phyloP scores from a whole-genome alignment of 108 stramenopile genomes.

The Nannochloropsis oceanica region DNA sequence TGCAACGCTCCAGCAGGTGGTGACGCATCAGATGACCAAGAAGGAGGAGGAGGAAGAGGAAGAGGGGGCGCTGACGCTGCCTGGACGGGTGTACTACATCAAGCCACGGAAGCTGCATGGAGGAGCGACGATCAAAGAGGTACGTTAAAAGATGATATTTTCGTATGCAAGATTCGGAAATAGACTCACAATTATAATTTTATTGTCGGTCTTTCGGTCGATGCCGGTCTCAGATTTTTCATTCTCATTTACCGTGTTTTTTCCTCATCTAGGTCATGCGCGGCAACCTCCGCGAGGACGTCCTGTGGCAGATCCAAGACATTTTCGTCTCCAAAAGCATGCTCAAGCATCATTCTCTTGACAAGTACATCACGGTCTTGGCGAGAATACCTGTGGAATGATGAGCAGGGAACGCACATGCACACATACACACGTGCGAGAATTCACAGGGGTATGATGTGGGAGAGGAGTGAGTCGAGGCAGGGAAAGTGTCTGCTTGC shows the following conservation, averaged over 20 bases:
- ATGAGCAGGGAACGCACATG: neutral
- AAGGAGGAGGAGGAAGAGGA: conserved; percentile 8
- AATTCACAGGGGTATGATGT: too few species aligned
- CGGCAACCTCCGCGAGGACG: conserved; percentile 35
- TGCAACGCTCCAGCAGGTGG: neutral
- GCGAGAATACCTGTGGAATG: conserved; percentile 4
- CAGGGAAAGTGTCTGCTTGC: too few species aligned
- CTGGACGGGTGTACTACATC: conserved; percentile 32
- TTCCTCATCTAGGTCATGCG: conserved; percentile 1
- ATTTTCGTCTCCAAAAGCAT: conserved; percentile 35
- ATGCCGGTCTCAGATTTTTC: too few species aligned
- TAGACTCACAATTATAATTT: too few species aligned
- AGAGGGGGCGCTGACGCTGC: conserved; percentile 12
- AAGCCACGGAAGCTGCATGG: conserved; percentile 31
- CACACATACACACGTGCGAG: too few species aligned
- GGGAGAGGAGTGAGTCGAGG: too few species aligned
- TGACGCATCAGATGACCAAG: neutral
- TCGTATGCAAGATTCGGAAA: neutral
- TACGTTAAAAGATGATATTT: neutral
- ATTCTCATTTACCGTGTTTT: neutral
- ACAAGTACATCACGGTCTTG: conserved; percentile 28
- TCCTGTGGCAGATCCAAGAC: conserved; percentile 38
- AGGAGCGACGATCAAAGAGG: conserved; percentile 15
- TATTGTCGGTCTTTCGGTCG: too few species aligned
- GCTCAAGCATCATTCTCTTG: conserved; percentile 32